phyloP scores from a whole-genome alignment of 2,329 filamentous ascomycete genomes.

The Pestalotiopsis sp. region DNA sequence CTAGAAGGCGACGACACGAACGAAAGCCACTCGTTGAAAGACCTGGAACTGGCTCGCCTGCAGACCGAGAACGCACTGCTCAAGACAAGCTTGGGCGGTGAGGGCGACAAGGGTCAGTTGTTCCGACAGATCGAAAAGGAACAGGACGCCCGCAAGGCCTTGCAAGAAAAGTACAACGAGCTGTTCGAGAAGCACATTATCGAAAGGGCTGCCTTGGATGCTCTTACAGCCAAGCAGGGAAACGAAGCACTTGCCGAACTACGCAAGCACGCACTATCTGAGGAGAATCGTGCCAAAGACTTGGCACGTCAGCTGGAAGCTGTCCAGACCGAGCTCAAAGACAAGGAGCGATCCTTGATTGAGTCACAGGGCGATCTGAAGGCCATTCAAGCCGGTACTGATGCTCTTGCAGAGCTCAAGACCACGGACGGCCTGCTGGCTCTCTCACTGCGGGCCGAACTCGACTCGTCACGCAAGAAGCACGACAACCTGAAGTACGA shows the following conservation, averaged over 20 bases:
- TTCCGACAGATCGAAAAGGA: slow-evolving; percentile 58
- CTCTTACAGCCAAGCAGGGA: slow-evolving; percentile 51
- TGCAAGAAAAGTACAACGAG: slow-evolving; percentile 58
- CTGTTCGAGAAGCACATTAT: slow-evolving; percentile 61
- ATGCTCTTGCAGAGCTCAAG: slow-evolving; percentile 60
- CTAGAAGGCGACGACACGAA: slow-evolving; percentile 49
- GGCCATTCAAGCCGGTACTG: slow-evolving; percentile 50
- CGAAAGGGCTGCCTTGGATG: slow-evolving; percentile 58
- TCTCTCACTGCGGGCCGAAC: slow-evolving; percentile 58
- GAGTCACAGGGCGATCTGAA: slow-evolving; percentile 48
- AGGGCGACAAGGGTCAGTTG: slow-evolving; percentile 55
- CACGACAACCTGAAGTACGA: slow-evolving; percentile 51
- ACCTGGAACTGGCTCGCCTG: slow-evolving; percentile 57
- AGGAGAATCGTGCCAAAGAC: slow-evolving; percentile 49
- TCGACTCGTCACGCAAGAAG: slow-evolving; percentile 56
- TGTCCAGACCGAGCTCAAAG: slow-evolving; percentile 44
- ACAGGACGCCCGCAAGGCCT: slow-evolving; percentile 48
- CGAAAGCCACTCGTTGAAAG: slow-evolving; percentile 42
- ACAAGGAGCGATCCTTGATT: slow-evolving; percentile 58
- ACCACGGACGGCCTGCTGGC: slow-evolving; percentile 60
- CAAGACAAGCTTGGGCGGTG: slow-evolving; percentile 54
- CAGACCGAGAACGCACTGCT: slow-evolving; percentile 64
- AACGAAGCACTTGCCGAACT: slow-evolving; percentile 55
- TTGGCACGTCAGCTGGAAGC: slow-evolving; percentile 47
- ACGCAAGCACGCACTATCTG: slow-evolving; percentile 48